phyloP scores from a whole-genome alignment of 306 rosid species.

The Cicer chorassanicum region DNA sequence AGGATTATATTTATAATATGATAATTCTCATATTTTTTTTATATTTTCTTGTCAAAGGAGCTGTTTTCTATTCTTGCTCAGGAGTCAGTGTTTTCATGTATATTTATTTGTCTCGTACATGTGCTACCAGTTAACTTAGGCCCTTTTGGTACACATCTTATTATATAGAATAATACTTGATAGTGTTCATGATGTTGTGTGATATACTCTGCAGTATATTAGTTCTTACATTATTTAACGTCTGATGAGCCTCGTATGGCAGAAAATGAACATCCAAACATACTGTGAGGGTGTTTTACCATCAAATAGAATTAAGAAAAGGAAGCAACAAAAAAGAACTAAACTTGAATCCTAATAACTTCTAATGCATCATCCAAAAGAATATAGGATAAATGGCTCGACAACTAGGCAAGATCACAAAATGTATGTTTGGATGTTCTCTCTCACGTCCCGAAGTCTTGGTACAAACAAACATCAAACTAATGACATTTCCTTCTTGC shows the following conservation, averaged over 20 bases:
- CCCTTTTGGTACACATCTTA: constrained; percentile 21
- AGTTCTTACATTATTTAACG: not conserved
- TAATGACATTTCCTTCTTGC: no score
- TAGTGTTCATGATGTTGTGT: constrained; percentile 23
- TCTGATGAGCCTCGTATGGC: constrained; percentile 5
- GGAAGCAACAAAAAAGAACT: no score
- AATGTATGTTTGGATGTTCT: no score
- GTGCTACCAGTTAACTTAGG: constrained; percentile 25
- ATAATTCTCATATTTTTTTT: constrained; percentile 9
- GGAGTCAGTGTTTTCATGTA: constrained; percentile 49
- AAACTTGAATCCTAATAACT: no score
- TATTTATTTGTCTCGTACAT: constrained; percentile 46
- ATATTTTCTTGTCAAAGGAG: constrained; percentile 44
- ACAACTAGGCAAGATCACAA: no score
- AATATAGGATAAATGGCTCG: no score
- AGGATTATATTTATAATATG: constrained; percentile 44
- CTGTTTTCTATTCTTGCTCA: constrained; percentile 54
- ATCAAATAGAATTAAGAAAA: no score
- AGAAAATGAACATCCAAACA: no score
- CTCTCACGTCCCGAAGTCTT: no score
- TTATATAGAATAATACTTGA: constrained; percentile 11
- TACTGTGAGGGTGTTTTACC: no score
- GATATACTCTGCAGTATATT: not conserved
- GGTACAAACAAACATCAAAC: no score
- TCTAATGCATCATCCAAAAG: no score